Base-by-base conservation (phyloP, 202 grass and related monocot genomes). In the Setaria italica region DNA sequence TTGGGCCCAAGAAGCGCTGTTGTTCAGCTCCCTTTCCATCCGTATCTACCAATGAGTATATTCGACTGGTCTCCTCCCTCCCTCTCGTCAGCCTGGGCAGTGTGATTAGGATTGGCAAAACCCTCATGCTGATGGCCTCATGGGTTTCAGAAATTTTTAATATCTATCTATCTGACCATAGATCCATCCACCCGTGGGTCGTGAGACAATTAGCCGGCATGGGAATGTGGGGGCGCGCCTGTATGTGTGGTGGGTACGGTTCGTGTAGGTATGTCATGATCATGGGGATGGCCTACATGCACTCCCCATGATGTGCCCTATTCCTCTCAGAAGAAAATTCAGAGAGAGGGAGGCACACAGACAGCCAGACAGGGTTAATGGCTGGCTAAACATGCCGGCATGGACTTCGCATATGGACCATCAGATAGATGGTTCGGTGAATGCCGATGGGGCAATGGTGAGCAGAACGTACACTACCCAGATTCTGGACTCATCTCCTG, bases 401-500 rank as follows among this genome's bases (percentile, higher is more conserved):
- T 77, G 82, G 56, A 55, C 46, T 46, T 46, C 11, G 8, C 42
- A 30, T n/a, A 67, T 77, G 77, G 63, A 76, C 84, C 72, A 86
- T 41, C 73, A 60, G 72, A 78, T 67, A 56, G 72, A 72, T 67
- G 72, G 67, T 79, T 83, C 59, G 16, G 74, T 87, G 74, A 72
- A 77, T 43, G 19, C 7, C 3, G 32, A 54, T 68, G 79, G 79
- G 48, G 39, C 65, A 72, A 46, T 11, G 63, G 49, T 12, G 46
- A 45, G 79, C 65, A 81, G 58, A 65, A 55, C 14, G 37, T 62
- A 45, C 78, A 21, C 6, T 62, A 21, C 47, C 39, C 49, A 72
- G 72, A 65, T 71, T 20, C 35, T 85, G 59, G 59, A 50, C 81
- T 71, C 67, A 57, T 74, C 59, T 30, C 70, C 34, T 76, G 62